These are phyloP conservation scores for Pseudohyphozyma bogoriensis DNA, from an alignment of 768 basidiomycete species.

Conservation along the genomic window DNA sequence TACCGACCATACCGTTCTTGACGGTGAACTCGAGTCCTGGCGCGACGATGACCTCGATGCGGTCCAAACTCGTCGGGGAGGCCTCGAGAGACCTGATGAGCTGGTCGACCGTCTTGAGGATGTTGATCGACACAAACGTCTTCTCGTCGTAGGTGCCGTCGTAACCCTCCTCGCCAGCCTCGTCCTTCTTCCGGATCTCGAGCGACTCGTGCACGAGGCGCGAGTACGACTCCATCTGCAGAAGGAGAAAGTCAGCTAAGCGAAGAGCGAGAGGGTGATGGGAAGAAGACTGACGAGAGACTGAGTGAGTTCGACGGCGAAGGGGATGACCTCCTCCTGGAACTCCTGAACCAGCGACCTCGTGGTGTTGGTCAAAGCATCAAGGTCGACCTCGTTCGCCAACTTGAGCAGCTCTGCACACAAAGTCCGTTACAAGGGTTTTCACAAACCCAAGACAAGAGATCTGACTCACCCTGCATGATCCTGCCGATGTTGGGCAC, in stretches of 20 bases:
- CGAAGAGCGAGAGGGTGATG: too few species aligned
- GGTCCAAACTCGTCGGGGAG: conserved; percentile 60
- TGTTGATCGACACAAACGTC: conserved; percentile 75
- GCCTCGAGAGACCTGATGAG: conserved; percentile 65
- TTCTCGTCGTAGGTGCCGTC: conserved; percentile 54
- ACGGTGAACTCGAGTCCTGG: conserved; percentile 68
- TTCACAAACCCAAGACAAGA: too few species aligned
- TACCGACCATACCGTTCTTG: conserved; percentile 65
- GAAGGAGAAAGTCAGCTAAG: neutral
- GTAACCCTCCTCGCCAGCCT: conserved; percentile 45
- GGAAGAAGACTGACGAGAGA: conserved; percentile 52
- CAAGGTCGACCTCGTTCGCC: conserved; percentile 82
- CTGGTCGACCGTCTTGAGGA: conserved; percentile 48
- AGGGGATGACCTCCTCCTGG: conserved; percentile 71
- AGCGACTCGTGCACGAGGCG: conserved; percentile 61
- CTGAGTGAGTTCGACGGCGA: conserved; percentile 66
- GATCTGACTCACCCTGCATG: conserved; percentile 65
- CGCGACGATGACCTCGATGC: conserved; percentile 71
- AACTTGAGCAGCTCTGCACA: conserved; percentile 54
- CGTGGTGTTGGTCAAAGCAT: conserved; percentile 71
- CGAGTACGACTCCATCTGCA: conserved; percentile 71
- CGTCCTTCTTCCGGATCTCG: conserved; percentile 43
- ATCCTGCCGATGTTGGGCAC: conserved; percentile 73
- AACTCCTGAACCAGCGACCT: conserved; percentile 77
- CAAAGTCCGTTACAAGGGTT: too few species aligned